phyloP scores from a whole-genome alignment of 768 basidiomycete species.

The Calocera cornea region DNA sequence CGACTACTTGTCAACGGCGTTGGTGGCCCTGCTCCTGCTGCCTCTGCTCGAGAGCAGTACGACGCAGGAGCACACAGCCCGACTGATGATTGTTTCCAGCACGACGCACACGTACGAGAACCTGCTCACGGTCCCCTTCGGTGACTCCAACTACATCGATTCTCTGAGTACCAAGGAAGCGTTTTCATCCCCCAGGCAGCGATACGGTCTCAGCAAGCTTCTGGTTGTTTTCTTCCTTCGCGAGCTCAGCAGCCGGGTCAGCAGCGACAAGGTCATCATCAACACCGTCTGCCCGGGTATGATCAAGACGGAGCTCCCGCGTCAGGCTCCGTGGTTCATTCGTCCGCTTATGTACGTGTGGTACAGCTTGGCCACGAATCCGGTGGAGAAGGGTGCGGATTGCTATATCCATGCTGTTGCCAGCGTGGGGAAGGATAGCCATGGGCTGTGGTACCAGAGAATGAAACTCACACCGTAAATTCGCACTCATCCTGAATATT shows the following conservation, averaged over 20 bases:
- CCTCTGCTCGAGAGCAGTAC: neutral
- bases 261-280: neutral
- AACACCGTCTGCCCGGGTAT: neutral
- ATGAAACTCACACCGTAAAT: neutral
- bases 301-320: neutral
- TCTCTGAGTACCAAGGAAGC: neutral
- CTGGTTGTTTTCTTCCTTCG: neutral
- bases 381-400: neutral
- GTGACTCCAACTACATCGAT: neutral
- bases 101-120: neutral
- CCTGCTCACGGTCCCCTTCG: neutral
- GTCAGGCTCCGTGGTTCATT: neutral
- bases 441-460: neutral
- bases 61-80: neutral
- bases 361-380: neutral
- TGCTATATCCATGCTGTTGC: neutral
- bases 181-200: neutral
- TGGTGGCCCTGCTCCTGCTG: neutral
- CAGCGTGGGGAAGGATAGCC: neutral
- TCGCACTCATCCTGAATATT: neutral
- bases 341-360: neutral
- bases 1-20: neutral
- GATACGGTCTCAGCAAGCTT: neutral
- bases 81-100: neutral
- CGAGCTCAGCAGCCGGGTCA: constrained; percentile 2